Percentiles rank a stretch among this genome's conserved stretches.
Evolutionary conservation across 208 protist genomes (phyloP).

Genomic region (Acanthamoeba pearcei): DNA sequence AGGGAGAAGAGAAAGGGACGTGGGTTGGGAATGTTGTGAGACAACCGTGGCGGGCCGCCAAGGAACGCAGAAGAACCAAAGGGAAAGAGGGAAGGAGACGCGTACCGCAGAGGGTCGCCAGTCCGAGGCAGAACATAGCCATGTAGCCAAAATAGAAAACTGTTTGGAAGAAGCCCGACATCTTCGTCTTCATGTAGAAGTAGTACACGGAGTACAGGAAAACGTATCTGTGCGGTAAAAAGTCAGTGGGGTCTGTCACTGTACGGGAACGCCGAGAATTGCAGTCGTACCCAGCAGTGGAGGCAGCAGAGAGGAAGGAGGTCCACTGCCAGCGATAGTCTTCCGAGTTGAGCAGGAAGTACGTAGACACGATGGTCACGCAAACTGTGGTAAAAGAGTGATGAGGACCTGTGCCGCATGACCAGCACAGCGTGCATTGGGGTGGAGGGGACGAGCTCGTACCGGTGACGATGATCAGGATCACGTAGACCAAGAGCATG

Average conservation of each 20-base stretch:
- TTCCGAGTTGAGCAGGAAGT: slow-evolving; percentile 95
- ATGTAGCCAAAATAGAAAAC: slow-evolving; percentile 94
- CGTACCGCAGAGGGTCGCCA: slow-evolving; percentile 88
- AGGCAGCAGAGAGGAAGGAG: slow-evolving; percentile 92
- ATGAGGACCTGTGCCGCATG: background rate
- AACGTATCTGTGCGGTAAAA: slow-evolving; percentile 88
- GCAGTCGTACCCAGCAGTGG: slow-evolving; percentile 79
- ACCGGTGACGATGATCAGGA: slow-evolving; percentile 92
- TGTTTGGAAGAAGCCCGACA: slow-evolving; percentile 93
- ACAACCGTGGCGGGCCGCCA: background rate
- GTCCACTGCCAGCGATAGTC: slow-evolving; percentile 96
- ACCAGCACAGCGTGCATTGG: background rate
- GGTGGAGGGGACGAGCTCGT: background rate
- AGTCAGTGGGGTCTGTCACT: background rate
- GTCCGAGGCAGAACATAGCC: slow-evolving; percentile 85
- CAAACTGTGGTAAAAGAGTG: slow-evolving; percentile 84
- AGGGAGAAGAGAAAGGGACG: background rate
- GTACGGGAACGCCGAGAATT: background rate
- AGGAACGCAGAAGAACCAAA: background rate
- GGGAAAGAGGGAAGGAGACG: background rate
- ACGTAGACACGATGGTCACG: slow-evolving; percentile 93
- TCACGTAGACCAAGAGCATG: slow-evolving; percentile 93
- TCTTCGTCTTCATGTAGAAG: slow-evolving; percentile 93
- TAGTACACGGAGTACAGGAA: slow-evolving; percentile 95
- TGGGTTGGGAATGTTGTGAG: background rate